Evolutionary conservation across 2,329 filamentous ascomycete genomes (phyloP).

Genomic region (Clonostachys rhizophaga): DNA sequence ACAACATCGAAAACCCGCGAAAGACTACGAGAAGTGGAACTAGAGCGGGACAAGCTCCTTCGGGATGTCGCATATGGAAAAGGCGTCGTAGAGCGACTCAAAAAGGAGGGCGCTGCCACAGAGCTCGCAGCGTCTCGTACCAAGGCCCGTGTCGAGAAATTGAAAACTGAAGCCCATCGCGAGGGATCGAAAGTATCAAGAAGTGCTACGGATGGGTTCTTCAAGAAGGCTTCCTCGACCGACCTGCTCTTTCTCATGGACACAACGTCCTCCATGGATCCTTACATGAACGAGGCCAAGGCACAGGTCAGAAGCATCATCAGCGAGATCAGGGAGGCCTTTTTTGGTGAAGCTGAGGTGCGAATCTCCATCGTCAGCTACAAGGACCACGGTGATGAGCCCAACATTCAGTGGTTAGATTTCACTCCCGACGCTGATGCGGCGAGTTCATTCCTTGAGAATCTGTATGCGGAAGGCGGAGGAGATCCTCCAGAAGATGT

Average conservation of each 20-base stretch:
- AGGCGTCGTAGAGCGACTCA: no score
- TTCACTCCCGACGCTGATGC: background rate
- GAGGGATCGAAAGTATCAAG: no score
- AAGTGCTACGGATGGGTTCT: conserved; percentile 14
- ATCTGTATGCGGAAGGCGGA: conserved; percentile 11
- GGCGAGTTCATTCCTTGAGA: background rate
- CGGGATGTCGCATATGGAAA: no score
- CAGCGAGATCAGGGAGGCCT: conserved; percentile 18
- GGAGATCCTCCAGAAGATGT: conserved; percentile 26
- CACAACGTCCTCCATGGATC: conserved; percentile 23
- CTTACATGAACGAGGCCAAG: conserved; percentile 24
- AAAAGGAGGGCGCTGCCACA: no score
- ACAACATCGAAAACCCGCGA: no score
- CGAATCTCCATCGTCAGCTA: conserved; percentile 27
- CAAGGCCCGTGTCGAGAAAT: no score
- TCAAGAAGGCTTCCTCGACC: conserved; percentile 22
- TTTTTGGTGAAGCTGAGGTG: conserved; percentile 24
- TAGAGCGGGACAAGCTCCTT: no score
- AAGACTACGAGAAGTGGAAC: no score
- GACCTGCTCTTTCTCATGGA: conserved; percentile 31
- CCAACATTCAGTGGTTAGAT: background rate
- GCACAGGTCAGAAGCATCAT: conserved; percentile 24
- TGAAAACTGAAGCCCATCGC: no score
- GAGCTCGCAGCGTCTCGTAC: no score
- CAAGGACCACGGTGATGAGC: conserved; percentile 20